These are phyloP conservation scores for Podospora anserina DNA, from an alignment of 495 filamentous ascomycete genomes.

Conservation along the genomic window DNA sequence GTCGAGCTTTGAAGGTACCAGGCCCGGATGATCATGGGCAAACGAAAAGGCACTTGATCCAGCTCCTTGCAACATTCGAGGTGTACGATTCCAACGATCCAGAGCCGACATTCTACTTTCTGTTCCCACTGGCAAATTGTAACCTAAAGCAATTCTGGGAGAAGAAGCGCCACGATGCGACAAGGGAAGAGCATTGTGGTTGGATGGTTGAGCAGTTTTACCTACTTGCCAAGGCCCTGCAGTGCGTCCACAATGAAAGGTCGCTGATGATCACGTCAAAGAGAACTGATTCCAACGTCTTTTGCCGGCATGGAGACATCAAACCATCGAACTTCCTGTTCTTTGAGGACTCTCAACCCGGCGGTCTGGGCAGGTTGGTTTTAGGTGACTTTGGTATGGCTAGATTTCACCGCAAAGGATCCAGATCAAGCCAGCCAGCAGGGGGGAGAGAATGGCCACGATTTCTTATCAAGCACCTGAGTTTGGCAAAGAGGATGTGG, in stretches of 20 bases:
- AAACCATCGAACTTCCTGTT: constrained; percentile 3
- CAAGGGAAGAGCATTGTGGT: neutral
- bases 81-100: neutral
- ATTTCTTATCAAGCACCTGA: constrained; percentile 9
- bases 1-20: neutral
- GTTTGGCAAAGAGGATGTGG: neutral
- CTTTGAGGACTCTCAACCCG: neutral
- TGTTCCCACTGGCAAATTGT: neutral
- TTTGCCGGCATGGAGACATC: constrained; percentile 8
- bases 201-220: constrained; percentile 9
- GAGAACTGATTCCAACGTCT: neutral
- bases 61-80: neutral
- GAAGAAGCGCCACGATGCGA: neutral
- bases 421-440: neutral
- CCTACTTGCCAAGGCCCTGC: neutral
- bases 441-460: neutral
- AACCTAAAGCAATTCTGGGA: constrained; percentile 5
- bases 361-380: neutral
- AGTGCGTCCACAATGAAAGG: neutral
- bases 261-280: neutral
- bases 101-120: neutral
- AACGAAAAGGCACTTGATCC: neutral
- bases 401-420: neutral
- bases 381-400: constrained; percentile 1
- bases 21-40: neutral